Percentiles rank a stretch among this genome's conserved stretches.
phyloP scores from a whole-genome alignment of 352 stramenopile genomes.

The Pythium vanterpoolii region DNA sequence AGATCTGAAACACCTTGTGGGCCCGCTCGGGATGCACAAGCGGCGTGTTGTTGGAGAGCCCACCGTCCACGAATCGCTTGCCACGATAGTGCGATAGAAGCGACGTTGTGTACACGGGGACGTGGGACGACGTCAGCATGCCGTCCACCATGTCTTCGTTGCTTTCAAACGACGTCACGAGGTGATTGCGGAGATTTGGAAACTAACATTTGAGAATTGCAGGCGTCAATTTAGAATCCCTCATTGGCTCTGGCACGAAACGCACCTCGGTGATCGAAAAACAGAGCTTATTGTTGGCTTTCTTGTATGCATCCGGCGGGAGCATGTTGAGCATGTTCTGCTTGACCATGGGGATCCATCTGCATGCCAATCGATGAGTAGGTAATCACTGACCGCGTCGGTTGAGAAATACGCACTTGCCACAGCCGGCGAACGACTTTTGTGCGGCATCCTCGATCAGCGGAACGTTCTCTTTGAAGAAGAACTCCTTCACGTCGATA shows the following conservation, averaged over 20 bases:
- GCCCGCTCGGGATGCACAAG: slow-evolving; percentile 47
- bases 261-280: slow-evolving; percentile 69
- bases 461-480: slow-evolving; percentile 78
- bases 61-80: slow-evolving; percentile 72
- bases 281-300: slow-evolving; percentile 64
- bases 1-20: slow-evolving; percentile 82
- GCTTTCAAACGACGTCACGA: slow-evolving; percentile 63
- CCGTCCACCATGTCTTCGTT: slow-evolving; percentile 84
- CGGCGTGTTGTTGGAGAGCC: slow-evolving; percentile 68
- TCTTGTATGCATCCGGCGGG: slow-evolving; percentile 58
- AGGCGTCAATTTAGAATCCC: too few species aligned
- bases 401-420: slow-evolving; percentile 36
- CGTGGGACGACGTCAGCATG: slow-evolving; percentile 73
- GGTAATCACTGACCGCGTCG: neutral
- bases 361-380: slow-evolving; percentile 5
- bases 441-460: slow-evolving; percentile 62
- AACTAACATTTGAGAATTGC: slow-evolving; percentile 21
- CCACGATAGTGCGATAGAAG: slow-evolving; percentile 59
- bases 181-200: slow-evolving; percentile 60
- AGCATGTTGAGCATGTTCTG: slow-evolving; percentile 59
- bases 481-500: slow-evolving; percentile 77
- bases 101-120: slow-evolving; percentile 72
- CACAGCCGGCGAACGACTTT: slow-evolving; percentile 52
- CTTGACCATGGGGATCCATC: slow-evolving; percentile 77
- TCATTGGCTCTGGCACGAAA: too few species aligned